Evolutionary conservation across 495 filamentous ascomycete species (phyloP), one percentile per base, ranked within the genome.

Genomic region (Lineolata rhizophorae): DNA sequence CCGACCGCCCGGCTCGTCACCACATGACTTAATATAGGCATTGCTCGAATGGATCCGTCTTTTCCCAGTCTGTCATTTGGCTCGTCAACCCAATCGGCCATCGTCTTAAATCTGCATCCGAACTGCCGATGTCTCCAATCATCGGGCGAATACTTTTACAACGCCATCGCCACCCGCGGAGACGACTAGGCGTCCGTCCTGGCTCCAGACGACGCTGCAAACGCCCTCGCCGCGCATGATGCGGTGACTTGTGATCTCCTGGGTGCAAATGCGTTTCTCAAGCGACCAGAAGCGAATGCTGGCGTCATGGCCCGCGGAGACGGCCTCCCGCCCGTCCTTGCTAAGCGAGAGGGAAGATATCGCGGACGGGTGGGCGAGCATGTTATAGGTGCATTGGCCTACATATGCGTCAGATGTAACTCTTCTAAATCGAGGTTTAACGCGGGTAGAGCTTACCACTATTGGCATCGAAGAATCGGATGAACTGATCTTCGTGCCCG

Each of bases 301-400:
- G 30, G 85, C 83, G 45, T 97, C 87, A 50, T 97, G 87, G 29
- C 90, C 87, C 6, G 80, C 90, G 34, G 81, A 90, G 28, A 97
- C 90, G 4, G 94, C 73, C 61, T 97, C 87, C 27, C 74, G 68
- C 18, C 84, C 84, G 44, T 93, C 83, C 8, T 87, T 85, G 36
- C 77, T 87, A 18, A 97, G 65, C 0, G 78, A 83, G 11, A 97
- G 67, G 9, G 78, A 69, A 10, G 87, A 83, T 43, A 95, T 93
- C 24, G 87, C 70, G 2, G 82, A 73, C 2, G 85, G 80, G 48
- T 97, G 87, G 2, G 87, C 87, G 35, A 94, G 70, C 87, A 97
- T 95, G 41, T 72, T 84, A 52, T 95, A 97, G 11, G 90, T 93
- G 58, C 83, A 93, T 87, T 95, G 90, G 39, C 87, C 87, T 97